Evolutionary conservation across 2,329 filamentous ascomycete genomes (phyloP), one percentile per base, ranked within the genome.

Genomic region (Colletotrichum plurivorum): DNA sequence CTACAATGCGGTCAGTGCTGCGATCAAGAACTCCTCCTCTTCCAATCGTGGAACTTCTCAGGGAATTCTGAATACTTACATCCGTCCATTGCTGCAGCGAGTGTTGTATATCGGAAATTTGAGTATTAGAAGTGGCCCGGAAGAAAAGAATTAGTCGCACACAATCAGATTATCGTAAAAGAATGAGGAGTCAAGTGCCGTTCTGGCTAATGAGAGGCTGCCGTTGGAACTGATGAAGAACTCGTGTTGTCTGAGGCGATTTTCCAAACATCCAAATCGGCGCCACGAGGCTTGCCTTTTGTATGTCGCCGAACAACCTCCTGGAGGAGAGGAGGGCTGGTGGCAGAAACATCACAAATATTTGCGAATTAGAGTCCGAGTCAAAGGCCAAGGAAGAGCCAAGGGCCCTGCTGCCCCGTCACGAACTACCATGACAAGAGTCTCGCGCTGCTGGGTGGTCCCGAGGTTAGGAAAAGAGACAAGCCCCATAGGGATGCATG

Each of bases 1-100:
- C 89, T 92, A 73, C 65, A 52, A 13, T 25, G 7, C 4, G 20
- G 58, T 70, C 48, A 70, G 67, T 7, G 13, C 12, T n/a, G 2
- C 31, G 12, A 2, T 5, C 1, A 15, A 57, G 6, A 18, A 25
- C 16, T 22, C 6, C 43, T n/a, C 43, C 22, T 41, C 1, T 3
- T n/a, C 2, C 22, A 25, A 25, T 15, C 27, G 16, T 18, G 25
- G 25, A 22, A 31, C 54, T 2, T 2, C 5, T 27, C 31, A 27
- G 49, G n/a, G 18, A 20, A 16, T 8, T 15, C 9, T 43, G 25
- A 13, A 1, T 27, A 69, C 71, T 36, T 67, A 72, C 71, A 58
- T n/a, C 71, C 69, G 61, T 72, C 71, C 71, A 72, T 72, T 48
- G 16, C 61, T 3, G 13, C 31, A 20, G 27, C 7, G 20, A 56